Base-by-base conservation (phyloP, 345 rosid genomes). In the Sisymbrium irio region DNA sequence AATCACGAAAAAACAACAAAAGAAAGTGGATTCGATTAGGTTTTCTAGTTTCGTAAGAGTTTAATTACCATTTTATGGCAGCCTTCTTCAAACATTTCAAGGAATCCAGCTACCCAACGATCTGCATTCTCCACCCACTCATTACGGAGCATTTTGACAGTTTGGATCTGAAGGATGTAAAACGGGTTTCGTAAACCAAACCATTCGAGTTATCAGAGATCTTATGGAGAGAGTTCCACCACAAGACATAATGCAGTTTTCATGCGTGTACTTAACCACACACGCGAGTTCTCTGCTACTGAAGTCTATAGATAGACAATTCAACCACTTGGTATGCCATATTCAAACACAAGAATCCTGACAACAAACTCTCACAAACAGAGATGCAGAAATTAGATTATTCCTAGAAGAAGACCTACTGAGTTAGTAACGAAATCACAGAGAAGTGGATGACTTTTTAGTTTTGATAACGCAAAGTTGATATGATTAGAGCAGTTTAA, bases 111-210 rank as follows among this genome's bases (percentile, higher is more conserved):
- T 25, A 86, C 91, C 79, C 82, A 74, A 17, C 83, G 72, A 77
- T 84, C 87, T 25, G 88, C 87, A 69, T 84, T 86, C 72, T 83
- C 88, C 39, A 84, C 85, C 88, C 88, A 83, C 45, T 77, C 82
- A 65, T 85, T 84, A 33, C 77, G 82, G 15, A 80, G 78, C 80
- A 84, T 62, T 22, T 84, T 85, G 13, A 74, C 92, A 39, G 72
- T 79, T 78, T 85, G 89, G 65, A 85, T 84, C 89, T 87, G 81
- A 20, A 45, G 11, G 7, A 4, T 18, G 7, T 10, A 7, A 11
- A n/a, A 54, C 59, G 59, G 0, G 36, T 54, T 28, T 54, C 10
- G 5, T 13, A 54, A 51, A 51, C 33, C 56, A 4, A 1, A 12
- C 22, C 32, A 25, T 25, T 17, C 2, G 5, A 22, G 55, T 49